phyloP scores from a whole-genome alignment of 345 rosid genomes.

The Gossypium stocksii region DNA sequence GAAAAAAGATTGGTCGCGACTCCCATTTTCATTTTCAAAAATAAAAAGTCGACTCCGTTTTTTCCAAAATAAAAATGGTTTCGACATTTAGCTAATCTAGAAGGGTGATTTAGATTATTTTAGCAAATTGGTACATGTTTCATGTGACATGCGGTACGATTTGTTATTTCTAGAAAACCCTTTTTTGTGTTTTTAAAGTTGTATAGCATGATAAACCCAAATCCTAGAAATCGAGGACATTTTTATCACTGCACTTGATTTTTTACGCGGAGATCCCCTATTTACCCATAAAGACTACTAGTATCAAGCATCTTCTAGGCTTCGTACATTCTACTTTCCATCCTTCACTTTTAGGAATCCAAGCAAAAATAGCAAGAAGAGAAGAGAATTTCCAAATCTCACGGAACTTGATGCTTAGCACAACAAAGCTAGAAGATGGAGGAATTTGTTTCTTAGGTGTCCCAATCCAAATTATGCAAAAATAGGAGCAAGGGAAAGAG shows the following conservation, averaged over 20 bases:
- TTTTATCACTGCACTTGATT: not conserved
- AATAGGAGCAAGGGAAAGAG: not conserved
- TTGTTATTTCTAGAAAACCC: not conserved
- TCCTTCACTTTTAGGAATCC: not conserved
- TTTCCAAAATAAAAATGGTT: too few species aligned
- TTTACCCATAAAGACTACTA: too few species aligned
- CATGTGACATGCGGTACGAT: not conserved
- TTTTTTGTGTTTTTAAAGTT: not conserved
- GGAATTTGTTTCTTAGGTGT: not conserved
- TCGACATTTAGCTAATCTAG: too few species aligned
- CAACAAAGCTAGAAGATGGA: not conserved
- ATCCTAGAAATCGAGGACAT: accelerated
- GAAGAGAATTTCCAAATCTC: not conserved
- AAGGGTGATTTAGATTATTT: not conserved
- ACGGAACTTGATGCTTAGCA: not conserved
- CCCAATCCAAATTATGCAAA: not conserved
- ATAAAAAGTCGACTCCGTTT: too few species aligned
- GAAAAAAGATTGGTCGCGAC: too few species aligned
- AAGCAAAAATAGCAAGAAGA: not conserved
- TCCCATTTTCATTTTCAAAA: too few species aligned
- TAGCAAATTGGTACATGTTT: not conserved
- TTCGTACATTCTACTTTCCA: not conserved
- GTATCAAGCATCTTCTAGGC: not conserved
- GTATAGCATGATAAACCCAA: not conserved
- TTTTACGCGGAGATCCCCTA: too few species aligned